Evolutionary conservation across 495 filamentous ascomycete genomes (phyloP), one percentile per base, ranked within the genome.

Genomic region (Collariella sp.): DNA sequence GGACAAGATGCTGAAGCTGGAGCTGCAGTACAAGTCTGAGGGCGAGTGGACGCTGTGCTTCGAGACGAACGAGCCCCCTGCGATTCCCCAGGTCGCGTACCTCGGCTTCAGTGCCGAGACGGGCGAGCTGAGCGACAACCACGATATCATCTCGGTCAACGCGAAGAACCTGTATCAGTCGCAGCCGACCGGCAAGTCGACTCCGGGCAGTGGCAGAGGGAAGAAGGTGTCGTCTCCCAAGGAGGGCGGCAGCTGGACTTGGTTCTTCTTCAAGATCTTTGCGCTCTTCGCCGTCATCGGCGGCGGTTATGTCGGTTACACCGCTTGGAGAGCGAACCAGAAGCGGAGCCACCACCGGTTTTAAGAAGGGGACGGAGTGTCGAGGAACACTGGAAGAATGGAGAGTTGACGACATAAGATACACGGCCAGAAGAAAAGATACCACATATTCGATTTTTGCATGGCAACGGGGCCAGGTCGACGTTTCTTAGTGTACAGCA

Each of bases 21-120:
- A 96, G 58, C 75, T 99, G 43, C 87, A 91, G 71, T 97, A 97
- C 78, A 96, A 95, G 76, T 72, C 73, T 41, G 88, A 91, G 62
- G 83, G 83, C 58, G 79, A 87, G 59, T 99, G 94, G 94, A 83
- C 82, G 50, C 76, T 86, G 24, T 99, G 94, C 77, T 97, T 97
- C 75, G 82, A 83, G 47, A 84, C 85, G 40, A 73, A 72, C 63
- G 79, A 83, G 61, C 76, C 79, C 5, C 83, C 89, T 56, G 83
- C 85, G 59, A 85, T 99, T 52, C 94, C 94, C 39, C 81, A 85
- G 18, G 88, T 96, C 33, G 82, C 89, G 19, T 99, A 99, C 72
- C 80, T 99, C 13, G 94, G 94, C 61, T 95, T 99, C 73, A 88
- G 82, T 52, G 90, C 91, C 39, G 90, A 97, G 76, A 96, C 91